Conservation (phyloP, 495 filamentous ascomycete species). For the Penicillium riverlandense region DNA sequence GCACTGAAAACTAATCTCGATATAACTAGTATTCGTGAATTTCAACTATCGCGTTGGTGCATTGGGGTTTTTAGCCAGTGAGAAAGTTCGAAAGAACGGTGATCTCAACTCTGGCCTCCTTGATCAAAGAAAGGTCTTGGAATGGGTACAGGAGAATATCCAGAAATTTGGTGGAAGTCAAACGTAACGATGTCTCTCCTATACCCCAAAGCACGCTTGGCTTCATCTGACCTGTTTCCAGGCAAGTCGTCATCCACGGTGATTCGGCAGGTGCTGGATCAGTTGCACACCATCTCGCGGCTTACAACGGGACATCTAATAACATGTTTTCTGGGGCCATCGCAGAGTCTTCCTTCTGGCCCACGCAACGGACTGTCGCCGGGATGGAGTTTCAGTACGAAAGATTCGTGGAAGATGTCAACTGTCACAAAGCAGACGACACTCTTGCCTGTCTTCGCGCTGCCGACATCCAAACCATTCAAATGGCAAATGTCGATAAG, state of each 20-base stretch:
- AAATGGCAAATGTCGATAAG: constrained; percentile 36
- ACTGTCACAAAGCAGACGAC: constrained; percentile 32
- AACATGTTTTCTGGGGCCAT: constrained; percentile 53
- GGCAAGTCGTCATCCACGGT: constrained; percentile 61
- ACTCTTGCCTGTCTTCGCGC: constrained; percentile 51
- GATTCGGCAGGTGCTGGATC: constrained; percentile 61
- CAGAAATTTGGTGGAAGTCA: constrained; percentile 60
- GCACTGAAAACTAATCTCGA: no score
- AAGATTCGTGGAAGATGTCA: constrained; percentile 41
- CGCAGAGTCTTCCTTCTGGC: constrained; percentile 56
- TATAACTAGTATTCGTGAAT: constrained; percentile 48
- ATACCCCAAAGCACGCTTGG: no score
- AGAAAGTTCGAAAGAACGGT: constrained; percentile 43
- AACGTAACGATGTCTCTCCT: no score
- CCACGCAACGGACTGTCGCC: constrained; percentile 46
- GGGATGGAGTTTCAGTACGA: constrained; percentile 58
- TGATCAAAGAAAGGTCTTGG: constrained; percentile 56
- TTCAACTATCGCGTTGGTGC: constrained; percentile 74
- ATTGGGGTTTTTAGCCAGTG: constrained; percentile 61
- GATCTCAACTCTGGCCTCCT: constrained; percentile 54
- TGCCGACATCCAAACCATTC: constrained; percentile 40
- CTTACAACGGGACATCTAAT: constrained; percentile 46
- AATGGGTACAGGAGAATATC: constrained; percentile 60
- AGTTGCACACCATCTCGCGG: constrained; percentile 56
- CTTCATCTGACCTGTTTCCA: neutral